Base-by-base conservation (phyloP, 2,329 filamentous ascomycete species). In the Aspergillus udagawae region DNA sequence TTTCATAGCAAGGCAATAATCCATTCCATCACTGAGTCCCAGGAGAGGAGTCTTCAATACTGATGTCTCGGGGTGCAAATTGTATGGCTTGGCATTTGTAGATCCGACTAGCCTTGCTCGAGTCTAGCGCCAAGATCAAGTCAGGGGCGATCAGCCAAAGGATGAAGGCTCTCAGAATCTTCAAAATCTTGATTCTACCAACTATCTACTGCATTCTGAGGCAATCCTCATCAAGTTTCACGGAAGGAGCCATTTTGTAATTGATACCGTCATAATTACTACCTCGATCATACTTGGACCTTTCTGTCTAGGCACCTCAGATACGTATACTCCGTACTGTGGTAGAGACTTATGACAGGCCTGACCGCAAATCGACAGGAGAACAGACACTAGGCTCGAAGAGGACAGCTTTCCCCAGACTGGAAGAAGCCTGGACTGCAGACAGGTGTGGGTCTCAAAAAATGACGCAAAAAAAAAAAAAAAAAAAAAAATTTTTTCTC, bases 371-470 rank as follows among this genome's bases (percentile, higher is more conserved):
- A 35, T 35, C 14, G 38, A 35, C 44, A 55, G 42, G 35, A 52
- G 29, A 45, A 29, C 48, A 51, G 35, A 25, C 55, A 49, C 56
- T 52, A 60, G 51, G 49, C 52, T 29, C 32, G 28, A 27, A 29
- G 8, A 53, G 47, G 45, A 25, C n/a, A 23, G 25, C 17, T 47
- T 61, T 57, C 59, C 59, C 59, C 59, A 59, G 59, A 59, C 56
- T 53, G 52, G 52, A 29, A 55, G 52, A 55, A 55, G 57, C 57
- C 60, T 61, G 57, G 59, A 55, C 54, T 23, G 29, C 29, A 32
- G 29, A 10, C 28, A 29, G 7, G 12, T 4, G 41, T 45, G 48
- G 28, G 49, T 29, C 35, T 28, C 23, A n/a, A 5, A 6, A 49
- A 49, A 28, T 49, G 47, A 49, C 47, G 23, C n/a, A n/a, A n/a